Percentiles rank a stretch among this genome's conserved stretches.
Conservation (phyloP, 176 grass and related monocot genomes). For the Calamus simplicifolius region DNA sequence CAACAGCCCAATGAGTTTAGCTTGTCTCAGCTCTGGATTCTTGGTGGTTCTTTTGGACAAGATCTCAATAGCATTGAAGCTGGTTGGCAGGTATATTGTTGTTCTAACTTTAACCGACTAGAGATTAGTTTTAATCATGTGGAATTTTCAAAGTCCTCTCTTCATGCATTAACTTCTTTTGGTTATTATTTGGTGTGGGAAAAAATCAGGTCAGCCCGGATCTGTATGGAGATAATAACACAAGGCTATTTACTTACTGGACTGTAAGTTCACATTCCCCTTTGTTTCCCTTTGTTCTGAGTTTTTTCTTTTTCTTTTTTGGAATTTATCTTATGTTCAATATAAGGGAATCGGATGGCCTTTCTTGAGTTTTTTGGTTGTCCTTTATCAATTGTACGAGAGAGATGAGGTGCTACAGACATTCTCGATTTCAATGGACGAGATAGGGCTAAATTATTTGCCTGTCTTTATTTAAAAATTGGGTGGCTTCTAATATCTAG, state of each 20-base stretch:
- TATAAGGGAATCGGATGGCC: background rate
- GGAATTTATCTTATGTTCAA: too few relatives aligned
- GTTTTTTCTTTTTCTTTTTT: too few relatives aligned
- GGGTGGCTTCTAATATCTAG: too few relatives aligned
- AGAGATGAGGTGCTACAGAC: too few relatives aligned
- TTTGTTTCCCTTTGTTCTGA: slow-evolving; percentile 19
- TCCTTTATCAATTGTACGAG: too few relatives aligned
- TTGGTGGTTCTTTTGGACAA: slow-evolving; percentile 72
- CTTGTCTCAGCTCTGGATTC: slow-evolving; percentile 84
- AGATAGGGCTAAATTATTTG: too few relatives aligned
- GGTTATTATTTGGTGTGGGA: slow-evolving; percentile 13
- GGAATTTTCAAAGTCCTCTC: background rate
- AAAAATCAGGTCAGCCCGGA: slow-evolving; percentile 79
- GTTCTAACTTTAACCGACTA: background rate
- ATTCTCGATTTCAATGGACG: too few relatives aligned
- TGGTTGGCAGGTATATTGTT: slow-evolving; percentile 66
- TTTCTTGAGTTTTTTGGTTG: background rate
- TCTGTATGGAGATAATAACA: slow-evolving; percentile 81
- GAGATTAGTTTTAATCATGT: background rate
- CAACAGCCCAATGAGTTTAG: slow-evolving; percentile 77
- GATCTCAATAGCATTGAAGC: slow-evolving; percentile 94
- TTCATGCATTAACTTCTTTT: slow-evolving; percentile 1
- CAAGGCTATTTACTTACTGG: slow-evolving; percentile 85
- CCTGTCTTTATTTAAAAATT: too few relatives aligned
- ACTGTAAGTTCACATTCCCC: slow-evolving; percentile 53